A percentile compares a stretch with the other conserved stretches of the same genome.
Conservation (phyloP, 2,329 filamentous ascomycete species). For the Fusarium sp. region DNA sequence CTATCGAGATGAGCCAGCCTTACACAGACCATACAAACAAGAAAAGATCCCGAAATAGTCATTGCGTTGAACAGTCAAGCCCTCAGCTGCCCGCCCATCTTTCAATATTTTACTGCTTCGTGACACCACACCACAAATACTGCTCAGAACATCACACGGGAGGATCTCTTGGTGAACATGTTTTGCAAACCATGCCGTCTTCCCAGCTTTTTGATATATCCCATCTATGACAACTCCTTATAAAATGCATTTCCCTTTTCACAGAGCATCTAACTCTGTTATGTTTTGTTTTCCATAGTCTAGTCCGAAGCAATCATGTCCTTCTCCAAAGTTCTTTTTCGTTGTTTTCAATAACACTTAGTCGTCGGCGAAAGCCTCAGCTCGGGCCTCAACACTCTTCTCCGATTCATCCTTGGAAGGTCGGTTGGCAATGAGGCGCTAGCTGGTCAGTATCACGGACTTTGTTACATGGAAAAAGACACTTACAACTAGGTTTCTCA, state of each 20-base stretch:
- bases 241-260: slow-evolving; percentile 36
- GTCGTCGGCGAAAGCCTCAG: slow-evolving; percentile 58
- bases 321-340: slow-evolving; percentile 1
- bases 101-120: background rate
- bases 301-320: slow-evolving; percentile 32
- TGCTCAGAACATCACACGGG: slow-evolving; percentile 8
- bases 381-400: slow-evolving; percentile 56
- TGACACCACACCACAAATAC: background rate
- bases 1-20: background rate
- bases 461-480: background rate
- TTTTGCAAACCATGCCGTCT: slow-evolving; percentile 5
- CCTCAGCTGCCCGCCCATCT: background rate
- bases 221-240: slow-evolving; percentile 40
- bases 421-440: slow-evolving; percentile 68
- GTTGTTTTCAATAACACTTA: slow-evolving; percentile 33
- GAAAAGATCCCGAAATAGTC: slow-evolving; percentile 4
- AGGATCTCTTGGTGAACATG: slow-evolving; percentile 1
- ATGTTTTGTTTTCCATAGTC: slow-evolving; percentile 30
- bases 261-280: slow-evolving; percentile 7
- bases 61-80: background rate
- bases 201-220: slow-evolving; percentile 35
- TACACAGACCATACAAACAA: background rate
- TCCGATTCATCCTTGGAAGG: slow-evolving; percentile 56
- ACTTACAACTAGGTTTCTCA: slow-evolving; percentile 89
- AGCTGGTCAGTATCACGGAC: slow-evolving; percentile 43